These are phyloP conservation scores for Ampelocalamus luodianensis DNA, from an alignment of 176 grass and related monocot species.

Conservation along the genomic window DNA sequence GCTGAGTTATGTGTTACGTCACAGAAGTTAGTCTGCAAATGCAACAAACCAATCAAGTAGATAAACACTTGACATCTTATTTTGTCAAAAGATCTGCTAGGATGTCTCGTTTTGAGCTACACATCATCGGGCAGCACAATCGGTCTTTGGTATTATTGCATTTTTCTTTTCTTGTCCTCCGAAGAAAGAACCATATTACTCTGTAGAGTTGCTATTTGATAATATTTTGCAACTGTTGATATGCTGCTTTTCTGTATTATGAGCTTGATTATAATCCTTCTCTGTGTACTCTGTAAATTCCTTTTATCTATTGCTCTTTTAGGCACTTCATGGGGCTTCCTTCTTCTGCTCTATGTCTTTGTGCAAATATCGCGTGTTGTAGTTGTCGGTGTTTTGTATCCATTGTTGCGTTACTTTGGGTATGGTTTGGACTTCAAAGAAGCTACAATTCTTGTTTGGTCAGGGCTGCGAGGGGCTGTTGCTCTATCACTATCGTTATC, in stretches of 20 bases:
- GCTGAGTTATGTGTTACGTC: constrained; percentile 3
- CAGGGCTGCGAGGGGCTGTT: constrained; percentile 87
- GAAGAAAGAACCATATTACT: constrained; percentile 16
- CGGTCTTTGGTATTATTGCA: neutral
- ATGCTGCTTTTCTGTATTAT: constrained; percentile 3
- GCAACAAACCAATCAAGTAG: neutral
- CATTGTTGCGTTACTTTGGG: constrained; percentile 75
- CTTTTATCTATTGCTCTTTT: constrained; percentile 48
- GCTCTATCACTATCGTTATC: constrained; percentile 75
- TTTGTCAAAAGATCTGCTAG: constrained; percentile 1
- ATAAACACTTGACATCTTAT: constrained; percentile 7
- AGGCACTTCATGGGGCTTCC: constrained; percentile 90
- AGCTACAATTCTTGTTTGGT: constrained; percentile 82
- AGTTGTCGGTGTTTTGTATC: constrained; percentile 80
- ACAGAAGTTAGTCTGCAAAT: neutral
- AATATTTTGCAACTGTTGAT: neutral
- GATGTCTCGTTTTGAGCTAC: constrained; percentile 12
- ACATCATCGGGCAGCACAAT: constrained; percentile 1
- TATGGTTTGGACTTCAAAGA: constrained; percentile 88
- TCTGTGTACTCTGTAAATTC: neutral
- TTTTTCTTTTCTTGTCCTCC: constrained; percentile 8
- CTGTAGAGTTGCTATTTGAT: neutral
- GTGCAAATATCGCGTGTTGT: constrained; percentile 72
- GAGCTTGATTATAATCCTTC: neutral
- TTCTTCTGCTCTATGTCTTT: constrained; percentile 84